phyloP scores from a whole-genome alignment of 495 filamentous ascomycete genomes.

The Penicillium parvum region DNA sequence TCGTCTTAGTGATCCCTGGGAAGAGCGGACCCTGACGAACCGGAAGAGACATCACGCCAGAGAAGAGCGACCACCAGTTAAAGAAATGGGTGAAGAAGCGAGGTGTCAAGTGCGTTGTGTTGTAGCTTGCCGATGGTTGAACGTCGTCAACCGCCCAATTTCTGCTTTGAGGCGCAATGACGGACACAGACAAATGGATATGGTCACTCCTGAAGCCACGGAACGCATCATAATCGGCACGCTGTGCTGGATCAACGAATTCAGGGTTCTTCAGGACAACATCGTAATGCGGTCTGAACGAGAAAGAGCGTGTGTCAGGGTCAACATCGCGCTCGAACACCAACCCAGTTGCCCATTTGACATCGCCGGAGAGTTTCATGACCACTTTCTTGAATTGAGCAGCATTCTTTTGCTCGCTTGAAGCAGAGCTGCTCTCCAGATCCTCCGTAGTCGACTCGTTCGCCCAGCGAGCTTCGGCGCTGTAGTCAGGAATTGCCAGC shows the following conservation, averaged over 20 bases:
- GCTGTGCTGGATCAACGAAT: constrained; percentile 52
- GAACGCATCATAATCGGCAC: constrained; percentile 79
- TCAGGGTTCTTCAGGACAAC: constrained; percentile 79
- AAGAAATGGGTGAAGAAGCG: constrained; percentile 98
- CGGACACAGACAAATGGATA: constrained; percentile 88
- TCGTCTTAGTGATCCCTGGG: constrained; percentile 89
- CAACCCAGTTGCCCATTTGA: constrained; percentile 83
- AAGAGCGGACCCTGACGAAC: constrained; percentile 88
- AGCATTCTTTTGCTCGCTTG: constrained; percentile 63
- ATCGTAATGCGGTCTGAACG: constrained; percentile 89
- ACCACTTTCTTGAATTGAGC: constrained; percentile 93
- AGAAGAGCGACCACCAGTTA: constrained; percentile 96
- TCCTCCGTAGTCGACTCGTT: constrained; percentile 53
- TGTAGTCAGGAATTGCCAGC: constrained; percentile 89
- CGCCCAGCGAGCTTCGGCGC: constrained; percentile 72
- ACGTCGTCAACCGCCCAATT: constrained; percentile 68
- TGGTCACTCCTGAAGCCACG: constrained; percentile 90
- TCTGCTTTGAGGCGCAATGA: constrained; percentile 74
- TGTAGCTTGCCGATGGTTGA: constrained; percentile 80
- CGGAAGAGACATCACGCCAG: constrained; percentile 89
- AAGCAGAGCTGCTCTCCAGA: constrained; percentile 57
- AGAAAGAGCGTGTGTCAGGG: constrained; percentile 65
- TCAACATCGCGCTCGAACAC: constrained; percentile 82
- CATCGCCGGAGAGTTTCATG: constrained; percentile 96
- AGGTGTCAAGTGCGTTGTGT: constrained; percentile 86